A percentile compares a stretch with the other conserved stretches of the same genome.
Evolutionary conservation across 73 alveolate genomes (phyloP).

Genomic region (Blepharisma stoltei): DNA sequence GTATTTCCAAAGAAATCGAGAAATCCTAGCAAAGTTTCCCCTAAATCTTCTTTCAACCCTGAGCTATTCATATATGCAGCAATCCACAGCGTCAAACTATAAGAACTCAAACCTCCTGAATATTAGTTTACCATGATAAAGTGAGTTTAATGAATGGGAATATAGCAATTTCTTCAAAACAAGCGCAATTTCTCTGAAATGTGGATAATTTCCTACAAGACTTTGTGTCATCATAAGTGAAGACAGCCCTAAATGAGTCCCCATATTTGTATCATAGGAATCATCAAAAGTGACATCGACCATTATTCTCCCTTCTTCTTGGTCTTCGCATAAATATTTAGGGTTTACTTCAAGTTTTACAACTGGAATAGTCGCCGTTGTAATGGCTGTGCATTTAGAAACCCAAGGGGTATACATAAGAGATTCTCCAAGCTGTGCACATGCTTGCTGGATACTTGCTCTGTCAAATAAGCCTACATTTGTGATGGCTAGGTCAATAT

Average conservation of each 20-base stretch:
- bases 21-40: neutral
- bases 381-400: conserved; percentile 21
- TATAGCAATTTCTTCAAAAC: conserved; percentile 38
- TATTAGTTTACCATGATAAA: neutral
- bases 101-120: conserved; percentile 8
- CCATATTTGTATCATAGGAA: conserved; percentile 27
- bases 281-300: conserved; percentile 44
- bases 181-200: conserved; percentile 29
- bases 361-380: conserved; percentile 42
- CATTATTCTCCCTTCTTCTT: neutral
- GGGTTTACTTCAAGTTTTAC: conserved; percentile 25
- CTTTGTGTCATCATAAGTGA: conserved; percentile 30
- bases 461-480: conserved; percentile 23
- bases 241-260: conserved; percentile 30
- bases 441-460: conserved; percentile 24
- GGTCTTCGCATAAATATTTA: conserved; percentile 22
- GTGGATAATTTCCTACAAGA: conserved; percentile 24
- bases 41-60: neutral
- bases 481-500: conserved; percentile 37
- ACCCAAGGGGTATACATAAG: neutral
- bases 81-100: conserved; percentile 10
- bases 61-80: conserved; percentile 17
- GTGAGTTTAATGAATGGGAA: neutral
- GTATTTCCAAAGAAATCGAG: neutral
- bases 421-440: neutral